Base-by-base conservation (phyloP, 2,329 filamentous ascomycete species). In the Fusarium pseudocircinatum region DNA sequence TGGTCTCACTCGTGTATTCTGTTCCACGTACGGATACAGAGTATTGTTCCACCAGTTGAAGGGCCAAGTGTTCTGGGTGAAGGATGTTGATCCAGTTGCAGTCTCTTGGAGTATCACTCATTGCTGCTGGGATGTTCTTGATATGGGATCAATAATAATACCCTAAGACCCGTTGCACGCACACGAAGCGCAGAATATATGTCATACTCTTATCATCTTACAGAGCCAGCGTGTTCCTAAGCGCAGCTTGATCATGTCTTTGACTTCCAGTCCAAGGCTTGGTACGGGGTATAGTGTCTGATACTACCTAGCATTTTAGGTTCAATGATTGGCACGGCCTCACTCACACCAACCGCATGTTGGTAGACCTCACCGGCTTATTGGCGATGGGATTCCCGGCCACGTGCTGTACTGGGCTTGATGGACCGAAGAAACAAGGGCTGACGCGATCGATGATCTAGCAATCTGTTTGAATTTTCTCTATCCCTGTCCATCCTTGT, bases 131-230 rank as follows among this genome's bases (percentile, higher is more conserved):
- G 34, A 44, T 43, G n/a, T 52, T 70, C 28, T 57, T 52, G 39
- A 60, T 61, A 72, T 61, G 54, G 66, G 60, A 67, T 60, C 67
- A 74, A 47, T 49, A 56, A 46, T 18, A 36, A 43, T 60, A 42
- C 57, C 39, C 46, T 37, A 52, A 47, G 54, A 20, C 46, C 47
- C 24, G 68, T 70, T 60, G 42, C 61, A 72, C 47, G 30, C 40
- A 62, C 70, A 67, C 67, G 60, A 75, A 75, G 42, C 32, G 44
- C 46, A 37, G 69, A 44, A 28, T 50, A 42, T 40, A 54, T 67
- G 74, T 78, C 74, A 78, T 73, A 70, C 60, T 42, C 49, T 66
- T 65, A 65, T 77, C 76, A 78, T 77, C 60, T 54, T 50, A 63
- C 71, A 67, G 60, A 63, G 39, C 28, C 44, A 54, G 43, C 34